phyloP scores from a whole-genome alignment of 768 basidiomycete genomes.

The Tylopilus cervinicoccineus region DNA sequence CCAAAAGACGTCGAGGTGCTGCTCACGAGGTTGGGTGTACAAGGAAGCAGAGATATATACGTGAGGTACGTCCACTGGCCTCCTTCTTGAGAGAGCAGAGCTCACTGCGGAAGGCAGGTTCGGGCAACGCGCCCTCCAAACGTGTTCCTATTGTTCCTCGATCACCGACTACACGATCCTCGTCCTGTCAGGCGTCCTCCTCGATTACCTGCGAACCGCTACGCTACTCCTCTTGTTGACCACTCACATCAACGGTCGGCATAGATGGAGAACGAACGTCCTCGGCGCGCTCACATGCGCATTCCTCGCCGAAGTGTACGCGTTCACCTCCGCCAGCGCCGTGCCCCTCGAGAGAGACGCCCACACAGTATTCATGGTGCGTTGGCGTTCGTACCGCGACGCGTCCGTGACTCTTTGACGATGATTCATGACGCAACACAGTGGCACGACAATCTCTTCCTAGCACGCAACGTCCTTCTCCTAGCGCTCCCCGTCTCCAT shows the following conservation, averaged over 20 bases:
- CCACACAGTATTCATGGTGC: constrained; percentile 37
- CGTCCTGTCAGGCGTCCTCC: constrained; percentile 48
- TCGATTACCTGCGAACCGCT: constrained; percentile 58
- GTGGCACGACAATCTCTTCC: constrained; percentile 64
- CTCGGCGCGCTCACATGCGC: constrained; percentile 47
- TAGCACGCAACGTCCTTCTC: constrained; percentile 55
- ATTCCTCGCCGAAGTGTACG: constrained; percentile 53
- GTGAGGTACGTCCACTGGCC: constrained; percentile 43
- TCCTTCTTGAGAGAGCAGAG: neutral
- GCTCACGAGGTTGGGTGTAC: constrained; percentile 50
- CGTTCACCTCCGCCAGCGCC: constrained; percentile 42
- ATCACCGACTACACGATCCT: constrained; percentile 58
- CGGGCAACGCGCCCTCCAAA: constrained; percentile 60
- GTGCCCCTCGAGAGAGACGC: constrained; percentile 44
- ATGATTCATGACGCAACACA: constrained; percentile 23
- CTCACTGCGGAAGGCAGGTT: constrained; percentile 44
- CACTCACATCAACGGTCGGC: constrained; percentile 35
- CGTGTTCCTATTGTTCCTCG: constrained; percentile 64
- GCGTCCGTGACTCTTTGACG: neutral
- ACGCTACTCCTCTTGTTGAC: constrained; percentile 47
- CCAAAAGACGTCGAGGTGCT: constrained; percentile 48
- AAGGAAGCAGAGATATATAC: constrained; percentile 56
- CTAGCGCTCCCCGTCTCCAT: constrained; percentile 51
- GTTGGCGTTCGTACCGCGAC: constrained; percentile 7
- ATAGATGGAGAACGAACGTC: constrained; percentile 42